Conservation (phyloP, 2,329 filamentous ascomycete genomes). For the Raffaelea arxii region DNA sequence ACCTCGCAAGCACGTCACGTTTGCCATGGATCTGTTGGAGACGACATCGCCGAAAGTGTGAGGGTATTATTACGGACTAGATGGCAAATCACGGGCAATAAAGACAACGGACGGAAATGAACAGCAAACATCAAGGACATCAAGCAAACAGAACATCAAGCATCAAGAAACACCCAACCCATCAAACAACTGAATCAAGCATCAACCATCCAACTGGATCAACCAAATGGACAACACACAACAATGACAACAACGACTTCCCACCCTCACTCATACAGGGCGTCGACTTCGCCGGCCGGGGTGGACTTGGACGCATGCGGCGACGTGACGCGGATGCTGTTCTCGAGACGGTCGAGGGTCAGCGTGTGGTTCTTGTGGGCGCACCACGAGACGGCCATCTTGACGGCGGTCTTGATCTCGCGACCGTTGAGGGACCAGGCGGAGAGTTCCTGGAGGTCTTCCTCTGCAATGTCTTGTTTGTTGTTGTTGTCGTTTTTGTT, state of each 20-base stretch:
- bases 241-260: neutral
- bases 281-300: neutral
- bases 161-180: neutral
- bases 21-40: neutral
- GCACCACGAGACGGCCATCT: conserved; percentile 36
- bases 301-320: conserved; percentile 27
- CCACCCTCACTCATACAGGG: conserved; percentile 7
- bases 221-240: neutral
- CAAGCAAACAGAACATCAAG: neutral
- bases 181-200: neutral
- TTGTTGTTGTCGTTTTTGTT: neutral
- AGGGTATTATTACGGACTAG: neutral
- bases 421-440: conserved; percentile 33
- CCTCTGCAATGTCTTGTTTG: neutral
- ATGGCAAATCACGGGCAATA: neutral
- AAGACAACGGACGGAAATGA: too few species aligned
- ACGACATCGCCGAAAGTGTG: neutral
- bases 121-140: neutral
- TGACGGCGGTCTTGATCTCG: conserved; percentile 37
- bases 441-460: conserved; percentile 27
- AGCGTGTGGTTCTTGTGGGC: conserved; percentile 31
- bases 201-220: neutral
- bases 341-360: conserved; percentile 31
- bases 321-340: conserved; percentile 34
- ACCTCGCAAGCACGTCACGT: conserved; percentile 1